Percentiles rank a stretch among this genome's conserved stretches.
Evolutionary conservation across 192 early-diverging fungal species (phyloP).

Genomic region (Entomortierella parvispora): DNA sequence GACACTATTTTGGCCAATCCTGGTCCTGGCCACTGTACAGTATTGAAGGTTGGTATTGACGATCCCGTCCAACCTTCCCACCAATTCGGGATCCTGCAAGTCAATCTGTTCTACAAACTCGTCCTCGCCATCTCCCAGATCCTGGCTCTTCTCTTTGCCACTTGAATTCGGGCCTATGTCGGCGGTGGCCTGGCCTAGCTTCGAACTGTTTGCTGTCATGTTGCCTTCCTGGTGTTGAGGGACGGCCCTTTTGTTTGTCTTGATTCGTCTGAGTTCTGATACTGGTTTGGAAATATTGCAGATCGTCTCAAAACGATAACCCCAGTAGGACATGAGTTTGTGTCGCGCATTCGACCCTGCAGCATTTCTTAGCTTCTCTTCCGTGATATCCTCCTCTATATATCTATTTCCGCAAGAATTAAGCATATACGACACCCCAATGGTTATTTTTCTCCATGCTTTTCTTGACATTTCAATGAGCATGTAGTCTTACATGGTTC

Average conservation of each 20-base stretch:
- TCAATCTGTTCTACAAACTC: conserved; percentile 19
- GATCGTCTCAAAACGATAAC: conserved; percentile 91
- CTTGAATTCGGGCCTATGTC: no score
- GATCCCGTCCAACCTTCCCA: conserved; percentile 49
- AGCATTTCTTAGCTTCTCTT: conserved; percentile 49
- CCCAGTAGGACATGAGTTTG: conserved; percentile 83
- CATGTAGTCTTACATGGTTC: conserved; percentile 52
- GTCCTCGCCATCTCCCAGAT: not conserved
- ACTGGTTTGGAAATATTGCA: conserved; percentile 72
- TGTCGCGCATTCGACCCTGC: conserved; percentile 60
- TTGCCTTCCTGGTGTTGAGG: no score
- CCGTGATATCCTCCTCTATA: conserved; percentile 76
- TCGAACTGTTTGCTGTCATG: no score
- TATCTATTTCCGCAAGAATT: conserved; percentile 70
- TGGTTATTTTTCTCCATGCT: no score
- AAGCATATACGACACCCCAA: not conserved
- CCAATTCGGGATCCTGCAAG: conserved; percentile 55
- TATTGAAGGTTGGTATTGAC: conserved; percentile 91
- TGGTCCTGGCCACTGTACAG: conserved; percentile 86
- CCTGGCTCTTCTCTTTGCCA: not conserved
- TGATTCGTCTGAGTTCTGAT: conserved; percentile 30
- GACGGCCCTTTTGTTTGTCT: conserved; percentile 6
- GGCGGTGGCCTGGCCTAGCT: no score
- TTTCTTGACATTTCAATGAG: conserved; percentile 1
- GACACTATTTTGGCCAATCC: conserved; percentile 71